Evolutionary conservation across 352 stramenopile genomes (phyloP), one percentile per base, ranked within the genome.

Genomic region (Phytopythium delawarense): DNA sequence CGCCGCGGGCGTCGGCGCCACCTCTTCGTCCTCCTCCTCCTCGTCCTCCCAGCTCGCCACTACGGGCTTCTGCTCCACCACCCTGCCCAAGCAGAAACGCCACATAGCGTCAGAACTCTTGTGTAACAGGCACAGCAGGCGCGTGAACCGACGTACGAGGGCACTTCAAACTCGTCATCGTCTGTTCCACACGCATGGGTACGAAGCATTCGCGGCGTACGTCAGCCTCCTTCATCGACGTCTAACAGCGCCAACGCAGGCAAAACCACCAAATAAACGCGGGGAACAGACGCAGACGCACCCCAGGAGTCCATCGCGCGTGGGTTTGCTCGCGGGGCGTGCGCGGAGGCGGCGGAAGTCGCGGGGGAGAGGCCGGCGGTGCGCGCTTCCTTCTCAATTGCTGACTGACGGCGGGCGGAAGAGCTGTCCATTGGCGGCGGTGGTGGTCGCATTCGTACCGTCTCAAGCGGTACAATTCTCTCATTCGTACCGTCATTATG

Each of bases 111-210:
- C 16, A 46, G 16, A 11, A 46, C 18, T 46, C 0, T 3, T 3
- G 20, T 46, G 1, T 23, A 6, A 32, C 28, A 50, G n/a, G 11
- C 7, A 6, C 7, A 50, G n/a, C 44, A 50, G n/a, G 3, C n/a
- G 16, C 34, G 28, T 4, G 35, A 2, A 21, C 40, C 4, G 25
- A 70, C 71, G 23, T 66, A 81, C 73, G 63, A 61, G 51, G 81
- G 84, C 73, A 93, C 81, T 76, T 93, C 84, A 63, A 91, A 93
- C 65, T 93, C 84, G 54, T 93, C 84, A 63, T 93, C 84, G 65
- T 93, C 84, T 93, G 66, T 30, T 23, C 28, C 28, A 46, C n/a
- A 46, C 40, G 18, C 40, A 46, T 46, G 40, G 40, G 40, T 25
- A 46, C 40, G 44, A 50, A n/a, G 21, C 44, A 28, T 28, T 28